Evolutionary conservation across 1,284 basidiomycete genomes (phyloP).

Genomic region (Cutaneotrichosporon cavernicola): DNA sequence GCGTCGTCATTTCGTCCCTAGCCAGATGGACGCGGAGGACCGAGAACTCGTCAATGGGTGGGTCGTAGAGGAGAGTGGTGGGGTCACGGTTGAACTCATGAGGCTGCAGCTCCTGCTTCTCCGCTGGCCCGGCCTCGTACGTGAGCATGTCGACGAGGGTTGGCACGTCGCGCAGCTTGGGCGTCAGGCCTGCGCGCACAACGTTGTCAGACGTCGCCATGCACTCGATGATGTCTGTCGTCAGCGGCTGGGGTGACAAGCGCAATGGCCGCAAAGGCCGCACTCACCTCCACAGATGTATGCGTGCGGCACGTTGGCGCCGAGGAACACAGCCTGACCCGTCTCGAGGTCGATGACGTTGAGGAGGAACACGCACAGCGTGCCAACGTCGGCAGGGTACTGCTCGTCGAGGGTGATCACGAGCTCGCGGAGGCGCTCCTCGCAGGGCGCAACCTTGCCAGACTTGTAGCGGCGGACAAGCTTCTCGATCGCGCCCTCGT

Average conservation of each 20-base stretch:
- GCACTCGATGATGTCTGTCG: constrained; percentile 88
- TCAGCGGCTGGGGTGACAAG: neutral
- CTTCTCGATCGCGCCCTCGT: constrained; percentile 61
- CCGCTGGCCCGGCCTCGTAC: constrained; percentile 69
- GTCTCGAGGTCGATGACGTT: constrained; percentile 78
- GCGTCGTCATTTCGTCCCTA: constrained; percentile 47
- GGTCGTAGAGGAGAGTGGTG: constrained; percentile 70
- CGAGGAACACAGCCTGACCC: constrained; percentile 90
- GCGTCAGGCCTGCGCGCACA: constrained; percentile 95
- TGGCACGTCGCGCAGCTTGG: constrained; percentile 88
- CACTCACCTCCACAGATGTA: constrained; percentile 82
- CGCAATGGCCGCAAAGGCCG: neutral
- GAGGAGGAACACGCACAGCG: constrained; percentile 87
- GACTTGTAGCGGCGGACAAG: constrained; percentile 67
- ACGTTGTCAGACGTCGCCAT: constrained; percentile 99
- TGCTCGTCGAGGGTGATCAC: constrained; percentile 72
- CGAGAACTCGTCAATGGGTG: constrained; percentile 91
- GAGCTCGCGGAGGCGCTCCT: constrained; percentile 64
- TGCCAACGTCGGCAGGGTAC: constrained; percentile 90
- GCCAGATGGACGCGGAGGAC: constrained; percentile 68
- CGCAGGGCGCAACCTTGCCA: constrained; percentile 36
- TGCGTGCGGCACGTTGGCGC: constrained; percentile 95
- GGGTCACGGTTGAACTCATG: constrained; percentile 54
- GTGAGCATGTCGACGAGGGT: constrained; percentile 87
- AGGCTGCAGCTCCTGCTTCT: constrained; percentile 69